Evolutionary conservation across 1,139 yeast genomes (phyloP).

Genomic region (Pneumocystis carinii): DNA sequence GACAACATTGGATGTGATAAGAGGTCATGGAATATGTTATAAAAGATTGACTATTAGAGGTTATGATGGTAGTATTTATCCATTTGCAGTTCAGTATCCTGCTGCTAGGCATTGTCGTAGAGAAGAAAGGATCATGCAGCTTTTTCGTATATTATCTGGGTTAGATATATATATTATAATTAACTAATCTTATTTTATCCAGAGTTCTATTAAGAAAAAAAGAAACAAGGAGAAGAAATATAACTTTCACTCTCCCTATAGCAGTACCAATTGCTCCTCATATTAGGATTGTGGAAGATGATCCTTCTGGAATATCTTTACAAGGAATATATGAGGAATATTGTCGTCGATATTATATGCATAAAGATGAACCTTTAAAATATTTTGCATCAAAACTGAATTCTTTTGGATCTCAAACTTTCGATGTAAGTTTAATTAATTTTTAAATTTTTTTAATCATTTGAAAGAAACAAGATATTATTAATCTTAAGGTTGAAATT

Average conservation of each 20-base stretch:
- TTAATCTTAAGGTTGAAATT: constrained; percentile 80
- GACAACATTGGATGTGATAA: constrained; percentile 73
- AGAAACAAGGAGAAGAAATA: constrained; percentile 72
- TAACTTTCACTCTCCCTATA: constrained; percentile 74
- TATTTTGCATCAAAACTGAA: constrained; percentile 74
- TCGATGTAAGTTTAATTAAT: constrained; percentile 12
- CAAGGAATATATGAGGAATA: constrained; percentile 79
- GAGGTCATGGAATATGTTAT: constrained; percentile 88
- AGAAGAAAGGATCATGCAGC: constrained; percentile 84
- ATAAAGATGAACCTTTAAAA: constrained; percentile 80
- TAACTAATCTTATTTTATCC: constrained; percentile 2
- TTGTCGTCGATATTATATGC: constrained; percentile 58
- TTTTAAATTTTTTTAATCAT: background rate
- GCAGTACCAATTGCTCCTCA: constrained; percentile 94
- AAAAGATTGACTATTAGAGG: constrained; percentile 83
- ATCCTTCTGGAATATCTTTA: constrained; percentile 60
- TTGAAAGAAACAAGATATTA: constrained; percentile 71
- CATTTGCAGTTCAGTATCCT: constrained; percentile 93
- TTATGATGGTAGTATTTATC: constrained; percentile 79
- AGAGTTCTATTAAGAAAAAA: constrained; percentile 67
- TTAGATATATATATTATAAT: constrained; percentile 20
- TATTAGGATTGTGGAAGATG: constrained; percentile 79
- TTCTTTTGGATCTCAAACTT: constrained; percentile 81
- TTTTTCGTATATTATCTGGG: constrained; percentile 59
- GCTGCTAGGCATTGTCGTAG: constrained; percentile 96